These are phyloP conservation scores for Fusarium redolens DNA, from an alignment of 2,329 filamentous ascomycete genomes.

Conservation along the genomic window DNA sequence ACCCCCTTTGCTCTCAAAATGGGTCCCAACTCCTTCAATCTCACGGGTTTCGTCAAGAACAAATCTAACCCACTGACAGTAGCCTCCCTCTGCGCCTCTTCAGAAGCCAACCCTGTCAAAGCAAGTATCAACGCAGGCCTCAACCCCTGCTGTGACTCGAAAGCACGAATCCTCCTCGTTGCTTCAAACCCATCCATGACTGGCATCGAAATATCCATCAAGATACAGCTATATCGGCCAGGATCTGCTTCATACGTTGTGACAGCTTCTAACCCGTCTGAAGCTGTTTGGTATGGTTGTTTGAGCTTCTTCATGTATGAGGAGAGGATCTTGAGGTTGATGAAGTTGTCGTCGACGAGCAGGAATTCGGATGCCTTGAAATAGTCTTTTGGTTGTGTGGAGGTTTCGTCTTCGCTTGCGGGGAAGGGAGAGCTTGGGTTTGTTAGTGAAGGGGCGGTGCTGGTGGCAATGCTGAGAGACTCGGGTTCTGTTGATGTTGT, in stretches of 20 bases:
- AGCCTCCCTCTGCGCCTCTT: constrained; percentile 63
- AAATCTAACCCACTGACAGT: constrained; percentile 64
- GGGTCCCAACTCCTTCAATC: constrained; percentile 52
- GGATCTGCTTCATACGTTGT: constrained; percentile 44
- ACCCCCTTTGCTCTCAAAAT: constrained; percentile 33
- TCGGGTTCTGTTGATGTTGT: not conserved
- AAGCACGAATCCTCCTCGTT: constrained; percentile 60
- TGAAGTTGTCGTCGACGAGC: constrained; percentile 56
- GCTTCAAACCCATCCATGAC: constrained; percentile 65
- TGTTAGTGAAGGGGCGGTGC: not conserved
- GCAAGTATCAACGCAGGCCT: constrained; percentile 61
- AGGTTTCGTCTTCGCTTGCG: constrained; percentile 15
- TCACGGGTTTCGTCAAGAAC: constrained; percentile 66
- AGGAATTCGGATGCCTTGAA: constrained; percentile 41
- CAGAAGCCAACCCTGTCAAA: constrained; percentile 63
- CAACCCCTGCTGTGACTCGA: constrained; percentile 58
- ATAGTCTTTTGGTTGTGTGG: constrained; percentile 2
- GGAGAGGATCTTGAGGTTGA: constrained; percentile 52
- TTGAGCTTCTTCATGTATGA: constrained; percentile 52
- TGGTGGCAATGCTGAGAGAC: not conserved
- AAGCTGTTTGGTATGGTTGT: constrained; percentile 45
- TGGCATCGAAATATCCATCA: constrained; percentile 68
- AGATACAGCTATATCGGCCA: constrained; percentile 44
- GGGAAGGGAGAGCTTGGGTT: constrained; percentile 17
- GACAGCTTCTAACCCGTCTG: constrained; percentile 51